Evolutionary conservation across 1,139 yeast species (phyloP), one percentile per base, ranked within the genome.

Genomic region (Debaryomyces sp.): DNA sequence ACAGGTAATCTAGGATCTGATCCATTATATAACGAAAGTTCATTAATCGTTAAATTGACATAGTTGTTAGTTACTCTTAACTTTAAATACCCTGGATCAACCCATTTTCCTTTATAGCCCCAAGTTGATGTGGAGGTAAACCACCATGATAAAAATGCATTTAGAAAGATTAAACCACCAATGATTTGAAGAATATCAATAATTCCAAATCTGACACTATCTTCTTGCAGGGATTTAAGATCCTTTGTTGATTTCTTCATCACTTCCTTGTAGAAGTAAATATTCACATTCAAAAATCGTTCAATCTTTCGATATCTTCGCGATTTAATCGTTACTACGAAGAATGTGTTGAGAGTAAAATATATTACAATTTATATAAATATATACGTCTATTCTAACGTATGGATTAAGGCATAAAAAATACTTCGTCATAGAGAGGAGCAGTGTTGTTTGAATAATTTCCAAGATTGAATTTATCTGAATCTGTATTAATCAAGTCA

Each of bases 11-110:
- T 47, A 0, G 72, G 58, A 53, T 81, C 73, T 0, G 73, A 49
- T 0, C 96, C 96, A 56, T 84, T 71, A 60, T 73, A 85, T 8
- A 56, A 48, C 0, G 82, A 58, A 29, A 89, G 67, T 55, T 85
- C 80, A 0, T 66, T 67, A 3, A 76, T 65, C 0, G 86, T 76
- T 43, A 84, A 61, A 32, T 66, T 62, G 13, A 60, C 53, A 40
- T 67, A 60, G 6, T 51, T 41, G 17, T 62, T 59, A 5, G 57
- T 48, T 1, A 66, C 23, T 18, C 60, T 55, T 49, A 67, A 73
- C 40, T 54, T 50, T 41, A 76, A 57, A 57, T 73, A 85, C 5
- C 73, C 58, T 4, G 72, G 67, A 57, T 81, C 75, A n/a, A 78
- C 55, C 70, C 77, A 75, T 55, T 73, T 75, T 1, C 88, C 85